Evolutionary conservation across 306 rosid genomes (phyloP).

Genomic region (Acacia confusa): DNA sequence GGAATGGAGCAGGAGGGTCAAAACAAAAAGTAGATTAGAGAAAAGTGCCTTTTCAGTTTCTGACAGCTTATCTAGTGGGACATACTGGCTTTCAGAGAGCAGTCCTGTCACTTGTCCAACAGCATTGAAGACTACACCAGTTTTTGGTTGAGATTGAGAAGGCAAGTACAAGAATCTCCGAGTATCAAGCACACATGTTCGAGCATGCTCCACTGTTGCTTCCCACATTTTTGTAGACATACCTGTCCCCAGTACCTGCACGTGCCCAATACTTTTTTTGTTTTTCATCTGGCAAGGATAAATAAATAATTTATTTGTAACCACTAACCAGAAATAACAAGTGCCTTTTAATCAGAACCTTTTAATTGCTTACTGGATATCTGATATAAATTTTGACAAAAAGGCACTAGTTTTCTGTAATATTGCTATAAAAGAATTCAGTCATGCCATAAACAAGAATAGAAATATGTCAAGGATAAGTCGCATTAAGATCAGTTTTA

Average conservation of each 20-base stretch:
- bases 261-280: constrained; percentile 24
- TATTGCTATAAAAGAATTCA: not conserved
- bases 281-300: constrained; percentile 28
- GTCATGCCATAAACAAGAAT: constrained; percentile 8
- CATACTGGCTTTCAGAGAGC: constrained; percentile 63
- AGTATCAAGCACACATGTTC: constrained; percentile 69
- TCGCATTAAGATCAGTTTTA: not conserved
- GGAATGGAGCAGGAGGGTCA: not conserved
- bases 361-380: not conserved
- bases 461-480: not conserved
- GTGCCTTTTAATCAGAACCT: constrained; percentile 15
- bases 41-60: constrained; percentile 79
- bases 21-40: constrained; percentile 32
- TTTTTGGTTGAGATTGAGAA: constrained; percentile 49
- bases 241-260: constrained; percentile 89
- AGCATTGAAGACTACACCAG: constrained; percentile 75
- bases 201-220: constrained; percentile 87
- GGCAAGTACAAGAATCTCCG: constrained; percentile 49
- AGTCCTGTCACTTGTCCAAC: constrained; percentile 83
- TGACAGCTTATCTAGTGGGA: constrained; percentile 69
- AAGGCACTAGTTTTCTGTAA: constrained; percentile 2
- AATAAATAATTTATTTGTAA: constrained; percentile 9
- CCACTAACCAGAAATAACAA: constrained; percentile 4
- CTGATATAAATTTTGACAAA: constrained; percentile 3
- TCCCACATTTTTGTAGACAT: constrained; percentile 99